Evolutionary conservation across 163 green algal species (phyloP).

Genomic region (Scenedesmus sp.): DNA sequence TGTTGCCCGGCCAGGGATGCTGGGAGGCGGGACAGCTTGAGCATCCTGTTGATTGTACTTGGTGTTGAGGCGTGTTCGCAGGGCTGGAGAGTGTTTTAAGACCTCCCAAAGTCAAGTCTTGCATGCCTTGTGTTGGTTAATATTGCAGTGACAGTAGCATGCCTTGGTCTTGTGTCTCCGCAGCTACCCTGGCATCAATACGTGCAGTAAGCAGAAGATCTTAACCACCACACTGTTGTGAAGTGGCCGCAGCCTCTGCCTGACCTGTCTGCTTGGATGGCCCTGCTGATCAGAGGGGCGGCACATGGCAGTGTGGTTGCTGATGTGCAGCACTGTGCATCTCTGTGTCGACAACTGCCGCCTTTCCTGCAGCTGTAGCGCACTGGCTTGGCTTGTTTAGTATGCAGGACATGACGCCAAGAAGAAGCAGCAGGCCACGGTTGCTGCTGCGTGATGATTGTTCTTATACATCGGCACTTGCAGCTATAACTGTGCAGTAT

Average conservation of each 20-base stretch:
- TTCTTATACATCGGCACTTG: background rate
- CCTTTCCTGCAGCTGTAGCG: background rate
- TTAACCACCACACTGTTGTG: background rate
- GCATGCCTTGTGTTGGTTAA: background rate
- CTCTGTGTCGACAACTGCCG: background rate
- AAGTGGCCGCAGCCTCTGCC: background rate
- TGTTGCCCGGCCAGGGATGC: background rate
- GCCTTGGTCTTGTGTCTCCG: background rate
- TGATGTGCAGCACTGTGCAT: background rate
- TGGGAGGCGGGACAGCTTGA: background rate
- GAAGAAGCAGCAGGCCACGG: background rate
- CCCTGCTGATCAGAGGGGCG: background rate
- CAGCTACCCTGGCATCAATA: background rate
- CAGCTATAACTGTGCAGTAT: background rate
- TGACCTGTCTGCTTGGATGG: background rate
- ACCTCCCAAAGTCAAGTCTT: background rate
- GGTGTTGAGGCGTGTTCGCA: background rate
- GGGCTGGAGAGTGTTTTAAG: slow-evolving; percentile 8
- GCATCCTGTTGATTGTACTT: background rate
- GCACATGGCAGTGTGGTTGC: background rate
- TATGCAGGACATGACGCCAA: background rate
- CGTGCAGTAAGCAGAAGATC: background rate
- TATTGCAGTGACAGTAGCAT: background rate
- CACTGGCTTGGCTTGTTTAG: background rate
- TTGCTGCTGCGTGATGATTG: background rate